phyloP scores from a whole-genome alignment of 2,329 filamentous ascomycete species.

The Penicillium rolfsii region DNA sequence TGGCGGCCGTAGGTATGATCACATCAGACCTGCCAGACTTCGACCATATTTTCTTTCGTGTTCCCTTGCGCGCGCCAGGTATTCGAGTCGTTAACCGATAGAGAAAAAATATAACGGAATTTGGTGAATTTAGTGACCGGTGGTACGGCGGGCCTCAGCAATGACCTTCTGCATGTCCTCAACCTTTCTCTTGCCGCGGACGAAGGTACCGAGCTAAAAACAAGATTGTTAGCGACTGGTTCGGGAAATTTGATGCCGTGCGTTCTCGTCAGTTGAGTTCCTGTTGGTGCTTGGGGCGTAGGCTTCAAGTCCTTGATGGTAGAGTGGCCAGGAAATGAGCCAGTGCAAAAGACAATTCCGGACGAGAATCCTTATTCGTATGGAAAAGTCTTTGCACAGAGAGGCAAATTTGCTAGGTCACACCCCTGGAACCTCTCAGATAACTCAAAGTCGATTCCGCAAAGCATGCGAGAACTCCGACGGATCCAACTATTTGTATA shows the following conservation, averaged over 20 bases:
- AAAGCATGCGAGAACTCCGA: background rate
- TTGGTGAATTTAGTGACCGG: conserved; percentile 61
- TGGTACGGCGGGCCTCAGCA: conserved; percentile 82
- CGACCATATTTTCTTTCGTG: conserved; percentile 26
- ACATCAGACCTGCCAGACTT: conserved; percentile 17
- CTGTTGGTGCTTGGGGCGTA: background rate
- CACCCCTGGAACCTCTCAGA: background rate
- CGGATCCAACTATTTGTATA: background rate
- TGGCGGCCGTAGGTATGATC: conserved; percentile 15
- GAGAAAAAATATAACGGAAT: conserved; percentile 30
- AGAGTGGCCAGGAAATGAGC: background rate
- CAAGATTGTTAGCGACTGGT: conserved; percentile 25
- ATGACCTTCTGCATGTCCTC: conserved; percentile 99
- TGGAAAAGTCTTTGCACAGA: background rate
- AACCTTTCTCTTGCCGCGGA: conserved; percentile 98
- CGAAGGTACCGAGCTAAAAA: conserved; percentile 89
- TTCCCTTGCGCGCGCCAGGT: conserved; percentile 31
- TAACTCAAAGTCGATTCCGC: background rate
- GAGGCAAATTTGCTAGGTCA: background rate
- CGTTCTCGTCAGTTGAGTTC: background rate
- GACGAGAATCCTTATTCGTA: background rate
- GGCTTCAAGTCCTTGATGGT: too few species aligned
- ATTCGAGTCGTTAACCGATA: conserved; percentile 34
- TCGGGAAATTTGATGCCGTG: background rate
- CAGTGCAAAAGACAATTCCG: background rate